Evolutionary conservation across 2,329 filamentous ascomycete species (phyloP), one percentile per base, ranked within the genome.

Genomic region (Coleophoma eucalyptorum): DNA sequence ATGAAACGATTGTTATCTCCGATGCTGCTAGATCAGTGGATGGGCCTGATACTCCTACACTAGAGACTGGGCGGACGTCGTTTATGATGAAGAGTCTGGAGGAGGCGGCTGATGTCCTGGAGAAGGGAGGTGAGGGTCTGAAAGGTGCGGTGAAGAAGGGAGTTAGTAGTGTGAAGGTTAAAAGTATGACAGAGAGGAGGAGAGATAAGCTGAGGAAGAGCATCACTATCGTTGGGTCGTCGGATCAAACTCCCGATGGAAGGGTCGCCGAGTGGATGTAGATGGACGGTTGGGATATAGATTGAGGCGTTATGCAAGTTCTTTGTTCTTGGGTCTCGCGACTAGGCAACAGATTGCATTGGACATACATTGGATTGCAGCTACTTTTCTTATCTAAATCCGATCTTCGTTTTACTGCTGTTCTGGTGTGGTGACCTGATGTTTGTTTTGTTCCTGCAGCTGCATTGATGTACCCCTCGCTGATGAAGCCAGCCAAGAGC

Each of bases 201-300:
- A 58, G 58, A 37, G 50, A 58, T 33, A 55, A 55, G 34, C 48
- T 63, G 52, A 62, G 57, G 55, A 57, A 58, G 50, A 56, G 55
- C 20, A 62, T 63, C 50, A 49, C 56, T 5, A 49, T 62, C 21
- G 51, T 63, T 18, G 59, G 59, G 4, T 42, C 59, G 19, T 53
- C 51, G 15, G 59, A 63, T 53, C 59, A 61, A 40, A 49, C 34
- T 44, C 61, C 61, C 44, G 42, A 44, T 32, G 42, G 42, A n/a
- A 31, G 20, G 31, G 42, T 44, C 26, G 42, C 19, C 16, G 32
- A 37, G 18, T 44, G 31, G 31, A 12, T 45, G 41, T 21, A 45
- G 37, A 38, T 38, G 26, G 26, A 26, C 26, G 26, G 26, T 7
- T 26, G 26, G 26, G 26, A 26, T 26, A 5, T 26, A 8, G 26